Evolutionary conservation across 1,284 basidiomycete species (phyloP).

Genomic region (Apiotrichum sp.): DNA sequence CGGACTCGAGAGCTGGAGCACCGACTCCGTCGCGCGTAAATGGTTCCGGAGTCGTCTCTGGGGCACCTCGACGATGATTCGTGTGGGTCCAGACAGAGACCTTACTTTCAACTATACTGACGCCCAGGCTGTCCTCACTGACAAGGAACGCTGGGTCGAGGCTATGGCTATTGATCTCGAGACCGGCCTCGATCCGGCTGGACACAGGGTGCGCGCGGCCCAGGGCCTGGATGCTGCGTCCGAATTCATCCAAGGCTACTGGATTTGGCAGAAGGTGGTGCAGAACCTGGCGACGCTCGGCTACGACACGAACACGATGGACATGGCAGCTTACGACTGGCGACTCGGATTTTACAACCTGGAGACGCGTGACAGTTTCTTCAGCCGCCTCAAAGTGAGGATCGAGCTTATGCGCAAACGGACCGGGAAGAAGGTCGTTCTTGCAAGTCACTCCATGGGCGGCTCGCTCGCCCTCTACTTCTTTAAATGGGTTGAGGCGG

Average conservation of each 20-base stretch:
- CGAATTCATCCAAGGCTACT: constrained; percentile 88
- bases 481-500: constrained; percentile 92
- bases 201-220: constrained; percentile 83
- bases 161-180: constrained; percentile 84
- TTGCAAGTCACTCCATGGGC: constrained; percentile 83
- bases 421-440: constrained; percentile 73
- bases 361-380: constrained; percentile 89
- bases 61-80: constrained; percentile 18
- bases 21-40: constrained; percentile 29
- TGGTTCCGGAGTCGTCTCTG: constrained; percentile 49
- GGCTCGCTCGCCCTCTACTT: constrained; percentile 53
- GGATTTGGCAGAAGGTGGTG: constrained; percentile 95
- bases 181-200: constrained; percentile 85
- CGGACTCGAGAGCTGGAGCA: constrained; percentile 45
- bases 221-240: constrained; percentile 66
- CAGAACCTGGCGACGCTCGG: constrained; percentile 84
- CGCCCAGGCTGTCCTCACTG: constrained; percentile 56
- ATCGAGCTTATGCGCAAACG: constrained; percentile 75
- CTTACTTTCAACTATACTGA: neutral
- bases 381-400: constrained; percentile 73
- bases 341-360: constrained; percentile 81
- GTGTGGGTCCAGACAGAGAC: neutral
- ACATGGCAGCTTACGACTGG: constrained; percentile 86
- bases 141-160: constrained; percentile 79
- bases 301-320: constrained; percentile 84